Base-by-base conservation (phyloP, 192 early-diverging fungal genomes). In the Umbelopsis sp. region DNA sequence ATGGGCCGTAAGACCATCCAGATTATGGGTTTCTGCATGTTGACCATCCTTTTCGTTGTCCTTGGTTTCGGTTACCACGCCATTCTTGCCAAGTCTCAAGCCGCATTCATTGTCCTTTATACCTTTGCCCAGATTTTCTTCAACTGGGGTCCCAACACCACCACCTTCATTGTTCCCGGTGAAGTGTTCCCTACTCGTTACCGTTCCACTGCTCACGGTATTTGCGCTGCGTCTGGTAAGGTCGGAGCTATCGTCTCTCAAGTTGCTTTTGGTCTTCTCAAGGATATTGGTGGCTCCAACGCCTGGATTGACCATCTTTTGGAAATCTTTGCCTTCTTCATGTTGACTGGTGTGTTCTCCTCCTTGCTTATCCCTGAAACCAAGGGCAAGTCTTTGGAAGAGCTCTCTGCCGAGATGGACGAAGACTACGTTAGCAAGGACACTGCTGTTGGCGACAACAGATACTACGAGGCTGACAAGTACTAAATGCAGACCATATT, bases 81-180 rank as follows among this genome's bases (percentile, higher is more conserved):
- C 64, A 92, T 94, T 67, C 74, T 86, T 44, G 82, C 81, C 73
- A 79, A 66, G 52, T 91, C 90, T 0, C 53, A 71, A 0, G 81
- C 76, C 9, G 82, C 82, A 10, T 93, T 91, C 70, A 83, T 91
- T 41, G 80, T 91, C 6, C 71, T 93, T 33, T 93, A 87, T 68
- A 83, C 87, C 1, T 58, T 85, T 10, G 87, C 89, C 2, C 85
- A 90, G 69, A 82, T 94, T 74, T 93, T 96, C 86, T 92, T 92
- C 86, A 95, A 98, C 87, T 97, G 94, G 86, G 97, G 97, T 8
- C 97, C 97, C 64, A 99, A 99, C 81, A 72, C 87, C 20, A 99
- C 96, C 7, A 94, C 93, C 0, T 94, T 94, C 65, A 87, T 94
- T 48, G 87, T 93, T 55, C 93, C 93, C 44, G 90, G 88, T 67